Base-by-base conservation (phyloP, 345 rosid species). In the Citrus hindsii region DNA sequence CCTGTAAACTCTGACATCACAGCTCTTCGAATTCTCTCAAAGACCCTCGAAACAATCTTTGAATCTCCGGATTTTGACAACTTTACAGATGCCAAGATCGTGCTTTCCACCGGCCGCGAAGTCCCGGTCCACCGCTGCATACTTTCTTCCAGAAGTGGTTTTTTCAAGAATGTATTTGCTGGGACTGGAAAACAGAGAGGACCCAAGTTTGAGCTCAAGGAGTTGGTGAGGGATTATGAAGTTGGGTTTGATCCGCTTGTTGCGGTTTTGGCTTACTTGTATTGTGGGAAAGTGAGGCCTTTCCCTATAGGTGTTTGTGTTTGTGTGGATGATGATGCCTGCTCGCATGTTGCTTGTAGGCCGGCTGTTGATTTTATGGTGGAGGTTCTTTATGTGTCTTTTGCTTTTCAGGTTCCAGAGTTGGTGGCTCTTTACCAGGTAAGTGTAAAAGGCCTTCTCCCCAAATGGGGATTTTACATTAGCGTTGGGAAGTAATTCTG, bases 121-220 rank as follows among this genome's bases (percentile, higher is more conserved):
- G 76, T 94, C 53, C 63, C 89, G 9, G 89, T 93, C 64, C 98
- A 94, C 86, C 92, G 95, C 69, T 94, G 97, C 88, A 84, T 94
- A 84, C 84, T 94, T 10, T 85, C 95, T 1, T 89, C 88, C 35
- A 87, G 97, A 74, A 87, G 87, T 28, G 84, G 87, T 24, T 82
- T 91, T 53, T 92, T 92, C 80, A 90, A 84, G 80, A 75, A n/a
- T 74, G 84, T 84, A 16, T 87, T 94, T 46, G 13, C 81, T 30
- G 86, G 86, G 60, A 84, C 81, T 25, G 86, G 86, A 60, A 85
- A 85, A 69, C 84, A 87, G 24, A 67, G 79, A 30, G 82, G 76
- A 59, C 82, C 61, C 9, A 90, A 84, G 79, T 79, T 90, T 73
- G 86, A 90, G 62, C 72, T 92, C 32, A 90, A 86, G 82, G 91